Evolutionary conservation across 2,329 filamentous ascomycete genomes (phyloP).

Genomic region (Leptographium wingfieldii): DNA sequence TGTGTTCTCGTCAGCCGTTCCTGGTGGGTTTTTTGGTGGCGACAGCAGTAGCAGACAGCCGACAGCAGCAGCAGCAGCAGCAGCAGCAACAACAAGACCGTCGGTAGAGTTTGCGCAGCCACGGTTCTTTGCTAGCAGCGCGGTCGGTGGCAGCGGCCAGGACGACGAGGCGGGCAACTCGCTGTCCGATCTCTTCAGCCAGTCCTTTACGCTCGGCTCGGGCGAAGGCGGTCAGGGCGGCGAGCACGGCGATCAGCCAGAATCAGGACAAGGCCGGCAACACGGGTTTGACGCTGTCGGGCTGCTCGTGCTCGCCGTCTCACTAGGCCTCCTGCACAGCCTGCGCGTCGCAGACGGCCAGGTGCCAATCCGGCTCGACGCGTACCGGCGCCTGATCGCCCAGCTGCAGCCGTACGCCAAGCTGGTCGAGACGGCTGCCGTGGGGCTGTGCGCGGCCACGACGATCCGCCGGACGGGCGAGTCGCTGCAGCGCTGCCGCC

Average conservation of each 20-base stretch:
- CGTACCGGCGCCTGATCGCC: neutral
- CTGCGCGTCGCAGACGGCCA: neutral
- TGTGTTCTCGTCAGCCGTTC: neutral
- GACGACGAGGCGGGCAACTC: constrained; percentile 29
- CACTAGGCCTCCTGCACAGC: neutral
- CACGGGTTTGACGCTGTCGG: neutral
- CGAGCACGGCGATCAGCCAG: neutral
- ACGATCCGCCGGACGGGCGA: constrained; percentile 2
- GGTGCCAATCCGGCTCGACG: no score
- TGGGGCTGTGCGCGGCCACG: constrained; percentile 7
- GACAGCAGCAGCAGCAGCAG: neutral
- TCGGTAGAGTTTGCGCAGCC: constrained; percentile 30
- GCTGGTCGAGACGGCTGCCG: constrained; percentile 5
- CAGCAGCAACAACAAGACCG: no score
- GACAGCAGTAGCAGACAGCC: neutral
- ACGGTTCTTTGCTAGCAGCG: constrained; percentile 41
- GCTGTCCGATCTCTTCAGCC: constrained; percentile 30
- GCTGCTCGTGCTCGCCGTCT: neutral
- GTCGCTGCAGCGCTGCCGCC: constrained; percentile 4
- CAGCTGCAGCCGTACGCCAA: constrained; percentile 4
- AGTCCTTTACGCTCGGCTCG: constrained; percentile 29
- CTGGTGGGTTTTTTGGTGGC: neutral
- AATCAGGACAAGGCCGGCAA: neutral
- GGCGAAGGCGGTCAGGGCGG: constrained; percentile 15
- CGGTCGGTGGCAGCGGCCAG: neutral